Conservation (phyloP, 441 rosid species). For the Croton laevigatus region DNA sequence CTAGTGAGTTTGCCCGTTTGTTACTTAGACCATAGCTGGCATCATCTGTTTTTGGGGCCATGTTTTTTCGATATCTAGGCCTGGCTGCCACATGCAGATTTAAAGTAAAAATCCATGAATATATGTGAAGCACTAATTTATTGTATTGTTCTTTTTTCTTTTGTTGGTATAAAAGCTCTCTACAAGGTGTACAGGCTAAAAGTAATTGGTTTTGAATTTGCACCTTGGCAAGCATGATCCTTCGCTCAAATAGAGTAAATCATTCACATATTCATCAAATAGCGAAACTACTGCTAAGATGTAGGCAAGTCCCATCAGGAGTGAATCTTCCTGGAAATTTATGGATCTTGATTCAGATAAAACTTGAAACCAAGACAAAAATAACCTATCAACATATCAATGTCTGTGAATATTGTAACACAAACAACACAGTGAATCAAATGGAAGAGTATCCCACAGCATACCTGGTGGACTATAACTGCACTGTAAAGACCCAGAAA, state of each 20-base stretch:
- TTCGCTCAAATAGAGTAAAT: constrained; percentile 73
- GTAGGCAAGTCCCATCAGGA: constrained; percentile 63
- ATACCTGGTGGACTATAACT: constrained; percentile 79
- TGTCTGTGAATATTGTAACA: background rate
- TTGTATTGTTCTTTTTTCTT: background rate
- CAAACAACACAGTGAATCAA: constrained; percentile 4
- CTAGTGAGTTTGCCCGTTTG: constrained; percentile 44
- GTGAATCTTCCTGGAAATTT: constrained; percentile 67
- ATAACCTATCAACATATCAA: constrained; percentile 4
- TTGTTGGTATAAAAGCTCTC: background rate
- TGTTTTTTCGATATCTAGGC: constrained; percentile 60
- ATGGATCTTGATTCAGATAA: constrained; percentile 22
- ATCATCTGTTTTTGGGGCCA: constrained; percentile 33
- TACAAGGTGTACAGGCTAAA: background rate
- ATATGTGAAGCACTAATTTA: background rate
- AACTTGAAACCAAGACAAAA: constrained; percentile 14
- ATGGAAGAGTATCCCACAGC: constrained; percentile 4
- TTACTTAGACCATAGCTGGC: constrained; percentile 32
- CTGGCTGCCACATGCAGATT: constrained; percentile 58
- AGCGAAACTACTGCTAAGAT: constrained; percentile 59
- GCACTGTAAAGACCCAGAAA: constrained; percentile 66
- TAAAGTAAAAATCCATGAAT: constrained; percentile 24
- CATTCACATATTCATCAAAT: constrained; percentile 80
- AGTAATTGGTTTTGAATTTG: background rate
- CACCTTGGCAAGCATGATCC: constrained; percentile 85